A percentile compares a stretch with the other conserved stretches of the same genome.
Conservation (phyloP, 2,329 filamentous ascomycete species). For the Colletotrichum kahawae region DNA sequence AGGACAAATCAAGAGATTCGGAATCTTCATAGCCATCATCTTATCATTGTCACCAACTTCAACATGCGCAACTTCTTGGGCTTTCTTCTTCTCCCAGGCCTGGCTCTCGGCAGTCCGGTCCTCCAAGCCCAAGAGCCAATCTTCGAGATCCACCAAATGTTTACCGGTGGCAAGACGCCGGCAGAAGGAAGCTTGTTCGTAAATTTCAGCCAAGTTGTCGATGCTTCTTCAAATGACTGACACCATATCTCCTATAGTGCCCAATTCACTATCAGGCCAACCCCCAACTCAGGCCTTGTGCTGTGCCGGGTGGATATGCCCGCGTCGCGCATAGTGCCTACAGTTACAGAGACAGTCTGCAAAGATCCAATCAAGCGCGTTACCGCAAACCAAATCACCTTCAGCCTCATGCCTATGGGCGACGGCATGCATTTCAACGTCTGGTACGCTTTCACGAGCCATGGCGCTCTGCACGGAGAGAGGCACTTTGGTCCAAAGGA, state of each 20-base stretch:
- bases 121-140: not conserved
- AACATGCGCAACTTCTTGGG: not conserved
- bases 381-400: not conserved
- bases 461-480: not conserved
- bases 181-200: constrained; percentile 5
- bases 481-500: not conserved
- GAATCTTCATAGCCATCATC: not conserved
- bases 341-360: not conserved
- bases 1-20: not conserved
- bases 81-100: not conserved
- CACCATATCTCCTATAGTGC: not conserved
- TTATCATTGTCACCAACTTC: not conserved
- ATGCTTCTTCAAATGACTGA: not conserved
- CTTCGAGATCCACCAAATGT: constrained; percentile 7
- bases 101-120: not conserved
- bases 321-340: constrained; percentile 7
- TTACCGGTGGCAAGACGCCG: not conserved
- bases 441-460: constrained; percentile 19
- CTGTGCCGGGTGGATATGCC: constrained; percentile 10
- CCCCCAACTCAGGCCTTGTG: constrained; percentile 5
- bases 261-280: not conserved
- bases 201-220: fast-evolving
- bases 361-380: not conserved
- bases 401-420: constrained; percentile 12
- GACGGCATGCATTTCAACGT: constrained; percentile 12